These are phyloP conservation scores for Marasmius fiardii DNA, from an alignment of 1,284 basidiomycete genomes.

Conservation along the genomic window DNA sequence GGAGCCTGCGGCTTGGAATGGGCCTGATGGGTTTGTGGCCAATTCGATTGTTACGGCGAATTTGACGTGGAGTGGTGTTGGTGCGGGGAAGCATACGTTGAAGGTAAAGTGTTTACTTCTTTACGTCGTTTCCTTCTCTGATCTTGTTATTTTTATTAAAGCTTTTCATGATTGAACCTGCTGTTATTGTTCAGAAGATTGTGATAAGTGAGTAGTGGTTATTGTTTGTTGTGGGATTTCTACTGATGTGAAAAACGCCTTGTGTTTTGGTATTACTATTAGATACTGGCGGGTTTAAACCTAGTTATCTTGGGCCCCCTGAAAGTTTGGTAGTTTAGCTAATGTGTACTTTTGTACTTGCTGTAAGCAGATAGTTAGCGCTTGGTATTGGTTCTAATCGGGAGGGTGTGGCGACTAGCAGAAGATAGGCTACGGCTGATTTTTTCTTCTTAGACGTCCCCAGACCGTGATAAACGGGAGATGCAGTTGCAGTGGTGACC, in stretches of 20 bases:
- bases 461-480: too few species aligned
- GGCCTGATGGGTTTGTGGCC: constrained; percentile 50
- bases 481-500: too few species aligned
- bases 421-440: too few species aligned
- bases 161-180: constrained; percentile 59
- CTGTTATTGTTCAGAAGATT: constrained; percentile 60
- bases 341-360: too few species aligned
- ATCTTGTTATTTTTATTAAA: constrained; percentile 16
- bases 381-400: too few species aligned
- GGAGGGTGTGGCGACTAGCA: too few species aligned
- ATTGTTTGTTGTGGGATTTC: neutral
- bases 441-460: too few species aligned
- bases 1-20: constrained; percentile 50
- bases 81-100: constrained; percentile 54
- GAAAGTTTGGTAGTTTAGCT: constrained; percentile 38
- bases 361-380: too few species aligned
- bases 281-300: constrained; percentile 53
- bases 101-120: constrained; percentile 34
- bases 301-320: constrained; percentile 61
- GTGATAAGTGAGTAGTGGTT: constrained; percentile 43
- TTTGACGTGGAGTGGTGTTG: constrained; percentile 35
- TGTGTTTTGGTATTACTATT: too few species aligned
- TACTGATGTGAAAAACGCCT: too few species aligned
- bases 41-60: constrained; percentile 41
- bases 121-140: neutral